A percentile compares a stretch with the other conserved stretches of the same genome.
phyloP scores from a whole-genome alignment of 306 rosid species.

The Quercus engelmannii region DNA sequence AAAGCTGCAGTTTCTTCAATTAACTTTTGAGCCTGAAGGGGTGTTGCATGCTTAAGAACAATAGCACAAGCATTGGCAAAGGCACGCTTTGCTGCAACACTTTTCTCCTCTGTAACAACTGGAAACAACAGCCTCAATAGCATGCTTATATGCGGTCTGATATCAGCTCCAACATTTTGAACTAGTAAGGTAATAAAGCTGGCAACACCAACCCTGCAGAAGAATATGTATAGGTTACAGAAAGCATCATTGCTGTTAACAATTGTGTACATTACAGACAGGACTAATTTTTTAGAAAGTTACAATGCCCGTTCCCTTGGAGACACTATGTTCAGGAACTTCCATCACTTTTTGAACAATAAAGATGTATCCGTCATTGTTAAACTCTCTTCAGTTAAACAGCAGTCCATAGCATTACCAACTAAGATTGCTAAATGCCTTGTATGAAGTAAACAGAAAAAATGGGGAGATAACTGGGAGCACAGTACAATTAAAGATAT shows the following conservation, averaged over 20 bases:
- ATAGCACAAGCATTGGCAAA: conserved; percentile 84
- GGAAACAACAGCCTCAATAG: conserved; percentile 78
- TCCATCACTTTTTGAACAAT: not conserved
- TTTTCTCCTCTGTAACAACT: conserved; percentile 79
- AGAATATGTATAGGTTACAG: not conserved
- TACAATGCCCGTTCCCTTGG: not conserved
- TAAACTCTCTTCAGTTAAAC: not conserved
- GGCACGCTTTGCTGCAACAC: conserved; percentile 81
- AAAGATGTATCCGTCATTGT: not conserved
- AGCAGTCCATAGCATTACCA: not conserved
- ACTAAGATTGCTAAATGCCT: not conserved
- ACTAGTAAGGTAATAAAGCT: conserved; percentile 73
- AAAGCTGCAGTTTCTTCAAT: conserved; percentile 79
- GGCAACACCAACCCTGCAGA: conserved; percentile 93
- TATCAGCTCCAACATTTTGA: conserved; percentile 75
- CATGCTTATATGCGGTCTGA: conserved; percentile 76
- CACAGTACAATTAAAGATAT: too few relatives aligned
- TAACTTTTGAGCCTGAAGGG: conserved; percentile 68
- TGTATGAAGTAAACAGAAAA: not conserved
- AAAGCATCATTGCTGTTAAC: not conserved
- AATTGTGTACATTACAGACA: not conserved
- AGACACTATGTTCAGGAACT: not conserved
- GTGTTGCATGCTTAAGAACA: conserved; percentile 55
- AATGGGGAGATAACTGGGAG: too few relatives aligned
- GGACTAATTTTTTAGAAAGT: not conserved